Base-by-base conservation (phyloP, 768 basidiomycete species). In the Boletellus ananiceps region DNA sequence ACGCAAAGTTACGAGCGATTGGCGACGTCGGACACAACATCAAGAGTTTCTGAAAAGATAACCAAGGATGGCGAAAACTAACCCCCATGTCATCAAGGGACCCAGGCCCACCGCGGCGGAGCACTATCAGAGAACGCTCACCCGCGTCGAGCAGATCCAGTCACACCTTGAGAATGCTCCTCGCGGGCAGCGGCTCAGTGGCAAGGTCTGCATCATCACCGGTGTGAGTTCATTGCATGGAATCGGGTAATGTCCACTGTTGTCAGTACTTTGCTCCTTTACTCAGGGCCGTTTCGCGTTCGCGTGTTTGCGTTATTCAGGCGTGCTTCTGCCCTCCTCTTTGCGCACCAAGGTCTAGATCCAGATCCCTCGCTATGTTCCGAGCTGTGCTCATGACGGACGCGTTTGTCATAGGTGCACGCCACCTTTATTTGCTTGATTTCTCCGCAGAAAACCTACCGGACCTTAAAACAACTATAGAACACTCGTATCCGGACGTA, bases 181-280 rank as follows among this genome's bases (percentile, higher is more conserved):
- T 27, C 76, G 83, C 36, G 68, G 73, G 25, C 71, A 69, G 16
- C 76, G 82, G 58, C 74, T 94, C 55, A 76, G 75, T 61, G 82
- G 76, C 54, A 94, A 92, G 66, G 88, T 93, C 21, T 89, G 86
- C 58, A 76, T 95, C 48, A 79, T 95, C 57, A 95, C 93, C 0
- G 93, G 93, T 15, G 91, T 86, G 27, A 86, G 88, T 27, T 93
- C 90, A 16, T 62, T 86, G 56, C 84, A 85, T 63, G 93, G 93
- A 15, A 96, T 96, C 52, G 93, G 93, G 86, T 93, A 69, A 56
- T 43, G 47, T 54, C 40, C 34, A 52, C 42, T 43, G 40, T 55
- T 53, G 45, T 43, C 41, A n/a, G 27, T 19, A 23, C 40, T 36
- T 40, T 33, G 39, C 39, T 40, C 33, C n/a, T 36, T 40, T 32